These are phyloP conservation scores for Linderniella brevidens DNA, from an alignment of 257 asterid species.

Conservation along the genomic window DNA sequence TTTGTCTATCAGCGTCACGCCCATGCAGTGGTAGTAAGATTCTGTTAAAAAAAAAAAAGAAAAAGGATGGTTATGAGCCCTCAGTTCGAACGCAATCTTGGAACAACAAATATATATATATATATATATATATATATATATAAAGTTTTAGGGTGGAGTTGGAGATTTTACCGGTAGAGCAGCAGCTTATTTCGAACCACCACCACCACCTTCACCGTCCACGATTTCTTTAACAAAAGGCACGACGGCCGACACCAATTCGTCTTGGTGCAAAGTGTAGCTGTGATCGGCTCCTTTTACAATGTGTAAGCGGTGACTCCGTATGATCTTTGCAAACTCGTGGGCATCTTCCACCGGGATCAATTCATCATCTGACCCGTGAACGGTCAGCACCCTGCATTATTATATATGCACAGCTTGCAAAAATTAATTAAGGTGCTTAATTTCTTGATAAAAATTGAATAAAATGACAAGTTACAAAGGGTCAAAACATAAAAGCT, in stretches of 20 bases:
- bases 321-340: constrained; percentile 51
- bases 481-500: neutral
- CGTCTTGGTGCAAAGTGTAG: constrained; percentile 38
- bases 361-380: constrained; percentile 60
- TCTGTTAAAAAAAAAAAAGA: no score
- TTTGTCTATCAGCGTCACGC: no score
- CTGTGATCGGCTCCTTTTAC: constrained; percentile 58
- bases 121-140: no score
- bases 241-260: constrained; percentile 25
- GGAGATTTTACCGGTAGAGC: no score
- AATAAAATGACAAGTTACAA: neutral
- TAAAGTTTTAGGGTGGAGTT: no score
- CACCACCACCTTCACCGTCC: constrained; percentile 12
- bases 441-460: neutral
- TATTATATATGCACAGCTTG: neutral
- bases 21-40: no score
- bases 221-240: constrained; percentile 47
- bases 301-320: constrained; percentile 39
- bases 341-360: constrained; percentile 54
- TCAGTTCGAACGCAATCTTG: no score
- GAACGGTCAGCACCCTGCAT: constrained; percentile 57
- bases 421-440: neutral
- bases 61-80: no score
- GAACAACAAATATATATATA: no score
- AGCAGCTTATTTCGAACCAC: constrained; percentile 11